Evolutionary conservation across 2,329 filamentous ascomycete species (phyloP), one percentile per base, ranked within the genome.

Genomic region (Diaporthe amygdali): DNA sequence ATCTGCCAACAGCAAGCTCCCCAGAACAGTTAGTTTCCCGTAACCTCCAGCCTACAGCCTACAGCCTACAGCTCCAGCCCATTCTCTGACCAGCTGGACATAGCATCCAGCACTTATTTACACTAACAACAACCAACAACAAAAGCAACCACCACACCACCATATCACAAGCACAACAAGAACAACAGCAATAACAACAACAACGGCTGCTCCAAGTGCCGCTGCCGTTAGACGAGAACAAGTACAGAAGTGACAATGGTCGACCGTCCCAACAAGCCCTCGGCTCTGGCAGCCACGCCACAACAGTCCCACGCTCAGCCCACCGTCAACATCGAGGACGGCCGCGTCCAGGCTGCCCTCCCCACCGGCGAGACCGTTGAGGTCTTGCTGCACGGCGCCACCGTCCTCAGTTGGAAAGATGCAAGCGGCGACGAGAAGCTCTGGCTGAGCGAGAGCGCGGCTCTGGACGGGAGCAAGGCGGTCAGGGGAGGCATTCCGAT

Each of bases 331-430:
- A 91, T 95, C 78, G 89, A 91, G 34, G 88, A 93, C 81, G 88
- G 89, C 72, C 90, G 90, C 72, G 92, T 98, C 66, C 89, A 89
- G n/a, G 96, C 96, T 41, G 88, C 88, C 37, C 89, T 98, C 52
- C 94, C 95, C 47, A 93, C 94, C 0, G 95, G 96, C 75, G 95
- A 98, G 84, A 94, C 90, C 69, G 90, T 97, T 75, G 91, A 94
- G 75, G 87, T 99, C 46, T 87, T 97, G 72, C 90, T 98, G n/a
- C 93, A 93, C 78, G 96, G 96, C 71, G 96, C 96, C 14, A 98
- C 95, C 0, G 93, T 99, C 59, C 91, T 93, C 71, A 96, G 93
- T 82, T 99, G 96, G 96, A 97, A 96, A 86, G 92, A 93, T 79
- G 89, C 91, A 71, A 86, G 89, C 71, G 93, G 93, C 59, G 84